A percentile compares a stretch with the other conserved stretches of the same genome.
phyloP scores from a whole-genome alignment of 495 filamentous ascomycete genomes.

The Talaromyces ruber region DNA sequence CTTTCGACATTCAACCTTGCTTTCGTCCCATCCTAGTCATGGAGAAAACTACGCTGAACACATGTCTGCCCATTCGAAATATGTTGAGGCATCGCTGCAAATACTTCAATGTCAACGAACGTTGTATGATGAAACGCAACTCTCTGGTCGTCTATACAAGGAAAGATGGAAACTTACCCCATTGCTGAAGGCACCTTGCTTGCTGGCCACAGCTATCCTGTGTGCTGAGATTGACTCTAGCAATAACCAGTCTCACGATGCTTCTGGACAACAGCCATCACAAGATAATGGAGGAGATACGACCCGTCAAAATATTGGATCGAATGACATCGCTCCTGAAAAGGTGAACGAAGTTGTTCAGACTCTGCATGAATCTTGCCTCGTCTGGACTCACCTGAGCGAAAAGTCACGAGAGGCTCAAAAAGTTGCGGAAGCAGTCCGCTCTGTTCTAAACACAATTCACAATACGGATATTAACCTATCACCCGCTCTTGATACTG shows the following conservation, averaged over 20 bases:
- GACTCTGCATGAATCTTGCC: slow-evolving; percentile 50
- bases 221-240: slow-evolving; percentile 12
- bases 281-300: slow-evolving; percentile 6
- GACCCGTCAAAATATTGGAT: not conserved
- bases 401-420: slow-evolving; percentile 61
- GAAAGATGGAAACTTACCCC: slow-evolving; percentile 25
- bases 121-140: slow-evolving; percentile 21
- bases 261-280: not conserved
- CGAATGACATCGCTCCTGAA: not conserved
- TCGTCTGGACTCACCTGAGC: slow-evolving; percentile 57
- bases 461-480: not conserved
- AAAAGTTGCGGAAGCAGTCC: slow-evolving; percentile 58
- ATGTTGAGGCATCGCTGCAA: slow-evolving; percentile 28
- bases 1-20: slow-evolving; percentile 22
- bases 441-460: not conserved
- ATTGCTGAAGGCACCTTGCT: slow-evolving; percentile 22
- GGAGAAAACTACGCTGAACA: slow-evolving; percentile 19
- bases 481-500: not conserved
- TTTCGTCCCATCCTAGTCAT: not conserved
- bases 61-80: slow-evolving; percentile 21
- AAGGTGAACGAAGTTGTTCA: slow-evolving; percentile 52
- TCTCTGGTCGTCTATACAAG: slow-evolving; percentile 19
- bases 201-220: slow-evolving; percentile 26
- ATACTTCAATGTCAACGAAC: slow-evolving; percentile 16
- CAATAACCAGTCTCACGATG: not conserved